These are phyloP conservation scores for Emergomyces orientalis DNA, from an alignment of 2,329 filamentous ascomycete genomes.

Conservation along the genomic window DNA sequence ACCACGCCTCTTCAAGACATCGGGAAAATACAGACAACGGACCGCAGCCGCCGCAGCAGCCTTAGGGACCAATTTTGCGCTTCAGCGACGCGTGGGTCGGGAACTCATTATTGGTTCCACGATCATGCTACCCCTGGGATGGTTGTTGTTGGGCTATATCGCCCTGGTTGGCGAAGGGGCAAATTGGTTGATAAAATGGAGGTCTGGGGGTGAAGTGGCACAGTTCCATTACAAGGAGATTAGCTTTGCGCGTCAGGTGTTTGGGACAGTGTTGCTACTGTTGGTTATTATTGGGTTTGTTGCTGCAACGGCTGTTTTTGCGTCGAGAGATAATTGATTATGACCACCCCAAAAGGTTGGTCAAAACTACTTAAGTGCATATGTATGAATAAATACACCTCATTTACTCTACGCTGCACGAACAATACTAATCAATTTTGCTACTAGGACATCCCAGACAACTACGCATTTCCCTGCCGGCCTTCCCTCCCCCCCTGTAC, in stretches of 20 bases:
- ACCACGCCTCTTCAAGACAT: conserved; percentile 11
- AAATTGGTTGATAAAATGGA: conserved; percentile 12
- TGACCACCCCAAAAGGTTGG: background rate
- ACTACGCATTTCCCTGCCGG: background rate
- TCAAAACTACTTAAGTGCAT: background rate
- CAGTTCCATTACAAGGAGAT: conserved; percentile 16
- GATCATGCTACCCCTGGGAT: conserved; percentile 12
- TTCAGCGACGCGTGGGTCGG: conserved; percentile 14
- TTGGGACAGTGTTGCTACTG: conserved; percentile 6
- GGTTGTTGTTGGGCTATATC: conserved; percentile 14
- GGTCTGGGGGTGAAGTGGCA: conserved; percentile 10
- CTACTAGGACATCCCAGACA: background rate
- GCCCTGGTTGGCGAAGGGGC: conserved; percentile 9
- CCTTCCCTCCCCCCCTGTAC: background rate
- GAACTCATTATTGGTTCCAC: conserved; percentile 11
- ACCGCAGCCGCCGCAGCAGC: background rate
- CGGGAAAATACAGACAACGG: background rate
- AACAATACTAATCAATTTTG: background rate
- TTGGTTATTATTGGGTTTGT: conserved; percentile 11
- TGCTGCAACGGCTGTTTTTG: background rate
- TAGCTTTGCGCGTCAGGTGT: conserved; percentile 10
- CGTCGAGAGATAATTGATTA: background rate
- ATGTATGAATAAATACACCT: background rate
- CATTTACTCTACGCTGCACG: too few species aligned
- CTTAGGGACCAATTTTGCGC: conserved; percentile 5